A percentile compares a stretch with the other conserved stretches of the same genome.
Conservation (phyloP, 306 rosid species). For the Ceratonia siliqua region DNA sequence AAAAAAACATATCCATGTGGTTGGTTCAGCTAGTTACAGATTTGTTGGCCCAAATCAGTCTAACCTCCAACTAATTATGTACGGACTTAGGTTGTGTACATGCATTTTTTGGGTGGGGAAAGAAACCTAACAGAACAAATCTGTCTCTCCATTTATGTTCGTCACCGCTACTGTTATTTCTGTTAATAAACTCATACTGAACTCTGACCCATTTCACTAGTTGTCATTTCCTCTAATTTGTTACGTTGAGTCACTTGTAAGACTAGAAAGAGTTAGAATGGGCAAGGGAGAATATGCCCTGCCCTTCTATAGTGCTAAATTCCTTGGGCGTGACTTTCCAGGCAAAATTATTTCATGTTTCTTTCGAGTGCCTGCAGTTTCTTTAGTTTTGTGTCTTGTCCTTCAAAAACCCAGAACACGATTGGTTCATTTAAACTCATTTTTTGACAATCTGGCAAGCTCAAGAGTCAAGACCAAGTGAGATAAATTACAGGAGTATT, state of each 20-base stretch:
- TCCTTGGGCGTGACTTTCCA: too few species aligned
- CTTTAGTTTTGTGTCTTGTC: background rate
- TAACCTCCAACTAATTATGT: background rate
- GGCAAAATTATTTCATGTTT: background rate
- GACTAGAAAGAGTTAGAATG: background rate
- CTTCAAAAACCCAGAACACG: background rate
- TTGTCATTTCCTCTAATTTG: background rate
- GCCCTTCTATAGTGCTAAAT: too few species aligned
- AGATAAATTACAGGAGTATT: background rate
- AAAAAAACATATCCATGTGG: background rate
- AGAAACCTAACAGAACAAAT: too few species aligned
- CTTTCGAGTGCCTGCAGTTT: background rate
- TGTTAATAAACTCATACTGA: background rate
- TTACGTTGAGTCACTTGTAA: too few species aligned
- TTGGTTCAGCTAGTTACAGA: conserved; percentile 3
- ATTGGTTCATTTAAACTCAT: background rate
- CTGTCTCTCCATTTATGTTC: too few species aligned
- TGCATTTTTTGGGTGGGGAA: too few species aligned
- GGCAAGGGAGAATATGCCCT: background rate
- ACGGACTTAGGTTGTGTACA: too few species aligned
- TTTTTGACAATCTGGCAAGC: background rate
- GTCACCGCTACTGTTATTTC: too few species aligned
- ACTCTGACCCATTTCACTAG: background rate
- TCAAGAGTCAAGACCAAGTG: background rate
- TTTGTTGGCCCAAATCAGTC: conserved; percentile 5